Conservation (phyloP, 495 filamentous ascomycete genomes). For the Chlorociboria aeruginascens region DNA sequence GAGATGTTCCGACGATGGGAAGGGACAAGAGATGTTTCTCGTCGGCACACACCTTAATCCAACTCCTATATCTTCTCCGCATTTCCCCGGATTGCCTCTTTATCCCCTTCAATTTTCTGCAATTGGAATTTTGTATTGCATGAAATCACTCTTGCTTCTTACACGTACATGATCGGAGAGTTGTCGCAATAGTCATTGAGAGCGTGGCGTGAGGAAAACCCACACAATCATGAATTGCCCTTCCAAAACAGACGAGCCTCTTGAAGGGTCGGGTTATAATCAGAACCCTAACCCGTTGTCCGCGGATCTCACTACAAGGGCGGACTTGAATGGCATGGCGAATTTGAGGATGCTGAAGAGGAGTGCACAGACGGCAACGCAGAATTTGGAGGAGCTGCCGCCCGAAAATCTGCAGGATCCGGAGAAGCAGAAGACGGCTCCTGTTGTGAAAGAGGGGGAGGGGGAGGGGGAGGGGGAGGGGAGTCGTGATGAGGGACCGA, state of each 20-base stretch:
- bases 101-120: not conserved
- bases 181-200: not conserved
- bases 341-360: constrained; percentile 35
- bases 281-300: constrained; percentile 41
- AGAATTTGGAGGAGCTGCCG: constrained; percentile 10
- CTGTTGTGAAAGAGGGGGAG: not conserved
- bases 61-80: not conserved
- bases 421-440: not conserved
- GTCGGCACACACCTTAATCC: too few species aligned
- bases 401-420: constrained; percentile 10
- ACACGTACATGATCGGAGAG: not conserved
- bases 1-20: too few species aligned
- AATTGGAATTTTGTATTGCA: not conserved
- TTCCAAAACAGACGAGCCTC: constrained; percentile 37
- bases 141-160: not conserved
- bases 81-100: constrained; percentile 1
- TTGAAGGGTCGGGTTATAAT: constrained; percentile 37
- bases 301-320: constrained; percentile 40
- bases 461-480: not conserved
- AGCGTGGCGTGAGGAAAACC: not conserved
- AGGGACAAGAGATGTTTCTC: too few species aligned
- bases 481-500: constrained; percentile 8
- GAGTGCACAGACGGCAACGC: constrained; percentile 18
- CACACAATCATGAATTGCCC: constrained; percentile 39
- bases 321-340: constrained; percentile 45